Conservation (phyloP, 1,284 basidiomycete species). For the Chondrostereum purpureum region DNA sequence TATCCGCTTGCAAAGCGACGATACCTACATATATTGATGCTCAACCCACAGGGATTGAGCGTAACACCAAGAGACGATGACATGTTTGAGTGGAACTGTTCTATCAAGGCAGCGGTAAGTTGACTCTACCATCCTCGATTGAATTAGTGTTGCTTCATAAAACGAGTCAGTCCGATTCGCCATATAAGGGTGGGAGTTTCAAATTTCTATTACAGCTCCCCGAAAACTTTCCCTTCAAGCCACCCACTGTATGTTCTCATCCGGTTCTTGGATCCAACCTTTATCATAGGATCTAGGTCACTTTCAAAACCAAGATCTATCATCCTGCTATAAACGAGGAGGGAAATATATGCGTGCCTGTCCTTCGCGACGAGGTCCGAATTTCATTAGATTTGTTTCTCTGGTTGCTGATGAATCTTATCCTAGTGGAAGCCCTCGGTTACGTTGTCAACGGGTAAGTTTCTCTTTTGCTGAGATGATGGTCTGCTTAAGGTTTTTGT, state of each 20-base stretch:
- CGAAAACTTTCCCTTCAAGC: slow-evolving; percentile 84
- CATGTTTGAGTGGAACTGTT: slow-evolving; percentile 72
- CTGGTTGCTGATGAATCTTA: slow-evolving; percentile 7
- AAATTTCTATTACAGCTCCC: slow-evolving; percentile 68
- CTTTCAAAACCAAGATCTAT: slow-evolving; percentile 84
- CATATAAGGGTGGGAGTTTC: slow-evolving; percentile 83
- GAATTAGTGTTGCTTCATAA: slow-evolving; percentile 7
- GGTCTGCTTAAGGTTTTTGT: too few species aligned
- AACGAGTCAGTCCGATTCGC: slow-evolving; percentile 56
- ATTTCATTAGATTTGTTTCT: slow-evolving; percentile 9
- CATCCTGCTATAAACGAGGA: slow-evolving; percentile 93
- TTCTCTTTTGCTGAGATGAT: too few species aligned
- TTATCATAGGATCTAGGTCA: slow-evolving; percentile 55
- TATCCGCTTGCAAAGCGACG: slow-evolving; percentile 31
- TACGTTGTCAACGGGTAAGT: slow-evolving; percentile 64
- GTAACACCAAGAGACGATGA: slow-evolving; percentile 69
- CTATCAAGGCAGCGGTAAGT: slow-evolving; percentile 71
- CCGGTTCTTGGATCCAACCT: slow-evolving; percentile 1
- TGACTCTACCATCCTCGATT: slow-evolving; percentile 4
- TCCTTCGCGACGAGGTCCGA: slow-evolving; percentile 80
- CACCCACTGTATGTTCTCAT: slow-evolving; percentile 56
- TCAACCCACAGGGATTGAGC: slow-evolving; percentile 42
- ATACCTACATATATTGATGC: slow-evolving; percentile 9
- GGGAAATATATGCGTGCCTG: slow-evolving; percentile 75
- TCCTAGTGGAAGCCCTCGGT: slow-evolving; percentile 85